Evolutionary conservation across 73 alveolate genomes (phyloP).

Genomic region (Urostyla sp.): DNA sequence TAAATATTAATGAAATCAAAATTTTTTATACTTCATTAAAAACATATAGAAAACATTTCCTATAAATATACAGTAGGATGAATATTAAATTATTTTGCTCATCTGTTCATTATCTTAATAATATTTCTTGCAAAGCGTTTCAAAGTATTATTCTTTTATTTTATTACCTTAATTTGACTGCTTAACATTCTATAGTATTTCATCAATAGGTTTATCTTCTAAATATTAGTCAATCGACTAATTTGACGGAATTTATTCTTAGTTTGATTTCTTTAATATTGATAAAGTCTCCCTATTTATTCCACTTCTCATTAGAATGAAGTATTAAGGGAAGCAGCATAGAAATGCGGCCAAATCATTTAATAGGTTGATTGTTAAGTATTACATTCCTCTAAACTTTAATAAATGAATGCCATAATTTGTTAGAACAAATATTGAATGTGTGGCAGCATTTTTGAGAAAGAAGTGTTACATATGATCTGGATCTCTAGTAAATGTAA

Average conservation of each 20-base stretch:
- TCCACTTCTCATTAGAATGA: neutral
- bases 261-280: neutral
- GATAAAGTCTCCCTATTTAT: neutral
- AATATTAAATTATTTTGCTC: too few species aligned
- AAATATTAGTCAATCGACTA: conserved; percentile 2
- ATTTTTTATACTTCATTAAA: too few species aligned
- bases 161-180: neutral
- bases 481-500: conserved; percentile 20
- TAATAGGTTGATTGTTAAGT: neutral
- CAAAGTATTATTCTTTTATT: neutral
- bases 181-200: neutral
- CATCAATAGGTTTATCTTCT: neutral
- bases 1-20: too few species aligned
- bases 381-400: neutral
- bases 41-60: too few species aligned
- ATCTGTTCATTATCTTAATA: too few species aligned
- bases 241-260: neutral
- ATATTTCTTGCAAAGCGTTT: too few species aligned
- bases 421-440: conserved; percentile 7
- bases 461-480: conserved; percentile 13
- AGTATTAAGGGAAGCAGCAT: conserved; percentile 28
- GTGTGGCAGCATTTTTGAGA: neutral
- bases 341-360: conserved; percentile 43
- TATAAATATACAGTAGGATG: too few species aligned
- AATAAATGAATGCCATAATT: conserved; percentile 6